A percentile compares a stretch with the other conserved stretches of the same genome.
phyloP scores from a whole-genome alignment of 306 rosid genomes.

The Corylus avellana region DNA sequence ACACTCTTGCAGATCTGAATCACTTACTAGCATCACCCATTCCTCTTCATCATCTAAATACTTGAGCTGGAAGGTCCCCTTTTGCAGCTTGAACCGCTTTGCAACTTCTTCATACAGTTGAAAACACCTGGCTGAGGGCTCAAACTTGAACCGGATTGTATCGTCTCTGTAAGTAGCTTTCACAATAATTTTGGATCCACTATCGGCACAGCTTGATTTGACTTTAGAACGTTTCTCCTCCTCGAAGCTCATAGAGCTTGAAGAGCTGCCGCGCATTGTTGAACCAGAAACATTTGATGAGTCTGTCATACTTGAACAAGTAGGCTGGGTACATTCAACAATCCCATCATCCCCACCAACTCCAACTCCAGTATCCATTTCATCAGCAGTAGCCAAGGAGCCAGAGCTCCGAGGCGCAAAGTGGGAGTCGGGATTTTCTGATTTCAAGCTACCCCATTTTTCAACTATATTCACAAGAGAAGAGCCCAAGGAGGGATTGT shows the following conservation, averaged over 20 bases:
- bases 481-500: conserved; percentile 34
- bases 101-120: conserved; percentile 76
- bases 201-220: conserved; percentile 38
- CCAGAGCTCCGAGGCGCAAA: conserved; percentile 42
- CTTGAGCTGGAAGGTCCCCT: conserved; percentile 70
- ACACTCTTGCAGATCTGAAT: conserved; percentile 76
- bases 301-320: conserved; percentile 60
- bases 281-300: conserved; percentile 59
- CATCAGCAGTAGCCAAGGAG: conserved; percentile 42
- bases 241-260: conserved; percentile 61
- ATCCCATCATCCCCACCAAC: conserved; percentile 29
- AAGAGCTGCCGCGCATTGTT: conserved; percentile 51
- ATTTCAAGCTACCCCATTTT: conserved; percentile 24
- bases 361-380: conserved; percentile 40
- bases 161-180: conserved; percentile 79
- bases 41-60: conserved; percentile 85
- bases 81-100: conserved; percentile 63
- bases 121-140: conserved; percentile 50
- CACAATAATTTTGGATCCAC: conserved; percentile 51
- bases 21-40: conserved; percentile 80
- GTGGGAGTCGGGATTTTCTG: conserved; percentile 34
- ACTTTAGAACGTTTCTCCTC: conserved; percentile 44
- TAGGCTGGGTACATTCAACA: conserved; percentile 48
- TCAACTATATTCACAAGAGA: conserved; percentile 28
- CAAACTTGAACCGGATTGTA: conserved; percentile 75